A percentile compares a stretch with the other conserved stretches of the same genome.
These are phyloP conservation scores for Talaromyces marneffei DNA, from an alignment of 2,329 filamentous ascomycete genomes.

Conservation along the genomic window DNA sequence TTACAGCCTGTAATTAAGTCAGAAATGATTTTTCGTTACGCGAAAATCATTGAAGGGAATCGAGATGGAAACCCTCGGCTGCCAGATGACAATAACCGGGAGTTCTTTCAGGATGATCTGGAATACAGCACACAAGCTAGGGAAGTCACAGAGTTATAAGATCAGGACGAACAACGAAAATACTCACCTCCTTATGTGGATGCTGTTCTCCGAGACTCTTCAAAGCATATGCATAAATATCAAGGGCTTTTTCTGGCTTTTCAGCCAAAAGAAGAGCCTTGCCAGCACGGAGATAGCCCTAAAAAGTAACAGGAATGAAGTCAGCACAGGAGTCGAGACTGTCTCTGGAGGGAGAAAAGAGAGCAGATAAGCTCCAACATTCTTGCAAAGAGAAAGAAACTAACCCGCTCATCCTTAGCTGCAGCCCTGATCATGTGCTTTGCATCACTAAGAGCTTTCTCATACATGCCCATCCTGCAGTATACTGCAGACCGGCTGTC, in stretches of 20 bases:
- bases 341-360: not conserved
- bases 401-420: conserved; percentile 46
- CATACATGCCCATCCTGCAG: conserved; percentile 47
- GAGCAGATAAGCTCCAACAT: not conserved
- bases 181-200: conserved; percentile 22
- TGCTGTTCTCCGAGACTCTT: conserved; percentile 44
- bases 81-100: no score
- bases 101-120: not conserved
- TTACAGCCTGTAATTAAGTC: not conserved
- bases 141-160: no score
- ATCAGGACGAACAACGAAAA: not conserved
- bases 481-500: conserved; percentile 53
- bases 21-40: not conserved
- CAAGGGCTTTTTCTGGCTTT: conserved; percentile 49
- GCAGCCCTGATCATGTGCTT: conserved; percentile 50
- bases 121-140: no score
- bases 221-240: conserved; percentile 55
- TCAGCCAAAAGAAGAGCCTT: conserved; percentile 43
- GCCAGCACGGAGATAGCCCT: conserved; percentile 54
- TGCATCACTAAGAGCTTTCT: conserved; percentile 52
- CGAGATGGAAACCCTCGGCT: not conserved
- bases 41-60: not conserved
- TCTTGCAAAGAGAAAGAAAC: not conserved
- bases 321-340: not conserved
- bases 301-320: not conserved